Evolutionary conservation across 1,284 basidiomycete genomes (phyloP).

Genomic region (Tilletia walkeri): DNA sequence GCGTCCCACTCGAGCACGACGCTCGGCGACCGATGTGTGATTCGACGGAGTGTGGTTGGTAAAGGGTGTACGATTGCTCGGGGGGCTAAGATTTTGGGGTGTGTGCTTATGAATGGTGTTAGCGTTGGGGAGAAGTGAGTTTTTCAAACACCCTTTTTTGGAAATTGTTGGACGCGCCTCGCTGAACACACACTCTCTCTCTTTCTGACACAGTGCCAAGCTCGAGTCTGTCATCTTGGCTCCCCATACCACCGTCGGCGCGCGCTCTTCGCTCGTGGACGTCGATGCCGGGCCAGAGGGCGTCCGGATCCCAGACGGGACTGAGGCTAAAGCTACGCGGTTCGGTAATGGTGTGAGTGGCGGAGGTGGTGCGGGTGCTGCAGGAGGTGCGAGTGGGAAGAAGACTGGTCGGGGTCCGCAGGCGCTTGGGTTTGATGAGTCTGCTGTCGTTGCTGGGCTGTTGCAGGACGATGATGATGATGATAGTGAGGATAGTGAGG

Average conservation of each 20-base stretch:
- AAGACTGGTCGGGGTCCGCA: neutral
- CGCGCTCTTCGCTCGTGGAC: conserved; percentile 73
- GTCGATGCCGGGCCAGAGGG: conserved; percentile 80
- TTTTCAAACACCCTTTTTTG: neutral
- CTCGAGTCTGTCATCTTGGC: conserved; percentile 86
- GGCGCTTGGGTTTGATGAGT: neutral
- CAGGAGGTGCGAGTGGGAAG: neutral
- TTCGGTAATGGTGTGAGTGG: neutral
- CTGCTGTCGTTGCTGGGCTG: neutral
- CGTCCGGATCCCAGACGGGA: conserved; percentile 66
- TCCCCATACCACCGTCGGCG: conserved; percentile 74
- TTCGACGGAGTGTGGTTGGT: conserved; percentile 86
- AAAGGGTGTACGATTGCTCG: conserved; percentile 84
- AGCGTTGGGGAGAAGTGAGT: conserved; percentile 78
- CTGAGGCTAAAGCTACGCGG: conserved; percentile 48
- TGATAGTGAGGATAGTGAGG: conserved; percentile 19
- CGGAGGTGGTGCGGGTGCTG: neutral
- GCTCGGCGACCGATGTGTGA: conserved; percentile 75
- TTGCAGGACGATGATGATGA: conserved; percentile 19
- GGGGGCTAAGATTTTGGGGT: conserved; percentile 79
- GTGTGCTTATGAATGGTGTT: conserved; percentile 77
- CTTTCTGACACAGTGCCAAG: conserved; percentile 66
- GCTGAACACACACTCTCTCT: conserved; percentile 17
- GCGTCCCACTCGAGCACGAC: conserved; percentile 69
- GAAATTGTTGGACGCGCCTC: neutral